Evolutionary conservation across 257 asterid genomes (phyloP).

Genomic region (Plectranthus barbatus): DNA sequence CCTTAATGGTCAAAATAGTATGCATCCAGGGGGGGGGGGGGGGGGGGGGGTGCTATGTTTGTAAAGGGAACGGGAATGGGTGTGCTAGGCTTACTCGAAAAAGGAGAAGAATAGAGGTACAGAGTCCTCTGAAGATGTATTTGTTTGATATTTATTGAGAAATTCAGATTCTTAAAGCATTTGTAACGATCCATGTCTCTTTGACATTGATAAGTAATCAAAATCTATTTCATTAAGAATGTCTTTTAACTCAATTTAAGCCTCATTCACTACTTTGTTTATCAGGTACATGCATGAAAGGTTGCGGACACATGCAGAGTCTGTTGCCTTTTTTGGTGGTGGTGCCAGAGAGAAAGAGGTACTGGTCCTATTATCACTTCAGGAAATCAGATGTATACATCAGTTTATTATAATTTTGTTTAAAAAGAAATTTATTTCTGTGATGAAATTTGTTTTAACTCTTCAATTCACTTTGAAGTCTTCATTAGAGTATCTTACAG

Average conservation of each 20-base stretch:
- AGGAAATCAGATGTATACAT: not conserved
- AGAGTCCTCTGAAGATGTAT: not conserved
- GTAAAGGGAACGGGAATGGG: not conserved
- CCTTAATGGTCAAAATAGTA: not conserved
- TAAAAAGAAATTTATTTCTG: not conserved
- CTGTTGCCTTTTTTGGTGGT: conserved; percentile 99
- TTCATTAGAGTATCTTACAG: not conserved
- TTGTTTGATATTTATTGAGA: not conserved
- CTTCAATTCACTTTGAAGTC: not conserved
- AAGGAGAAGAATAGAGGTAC: not conserved
- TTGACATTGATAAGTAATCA: not conserved
- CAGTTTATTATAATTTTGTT: not conserved
- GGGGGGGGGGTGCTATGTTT: not conserved
- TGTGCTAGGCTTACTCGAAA: not conserved
- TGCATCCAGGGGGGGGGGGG: no score
- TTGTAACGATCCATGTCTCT: not conserved
- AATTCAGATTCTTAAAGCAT: not conserved
- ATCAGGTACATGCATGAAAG: conserved; percentile 98
- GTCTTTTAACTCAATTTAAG: not conserved
- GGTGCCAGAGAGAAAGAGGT: conserved; percentile 99
- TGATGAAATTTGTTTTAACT: not conserved
- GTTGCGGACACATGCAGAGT: conserved; percentile 97
- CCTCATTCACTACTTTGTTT: conserved; percentile 16
- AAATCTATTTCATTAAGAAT: not conserved
- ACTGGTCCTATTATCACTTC: conserved; percentile 10